Evolutionary conservation across 139 green algal genomes (phyloP), one percentile per base, ranked within the genome.

Genomic region (Penium margaritaceum): DNA sequence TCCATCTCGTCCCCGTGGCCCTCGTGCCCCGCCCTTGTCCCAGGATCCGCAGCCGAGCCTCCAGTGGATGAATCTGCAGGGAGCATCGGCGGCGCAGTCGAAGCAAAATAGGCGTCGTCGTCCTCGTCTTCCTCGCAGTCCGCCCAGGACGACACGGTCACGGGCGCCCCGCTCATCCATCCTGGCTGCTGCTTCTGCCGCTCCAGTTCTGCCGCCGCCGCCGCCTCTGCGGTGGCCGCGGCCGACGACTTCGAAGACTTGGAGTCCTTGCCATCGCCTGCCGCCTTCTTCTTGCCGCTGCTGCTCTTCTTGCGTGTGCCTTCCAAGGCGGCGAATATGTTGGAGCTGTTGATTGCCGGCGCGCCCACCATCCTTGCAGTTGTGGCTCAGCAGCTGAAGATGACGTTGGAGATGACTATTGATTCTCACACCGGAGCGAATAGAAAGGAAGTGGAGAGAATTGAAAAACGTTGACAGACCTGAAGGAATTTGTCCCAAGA

Each of bases 281-380:
- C 29, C 12, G 21, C 74, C 17, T 76, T 35, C 35, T 41, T 33
- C 51, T 76, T 76, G 24, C 60, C 76, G 39, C 12, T 67, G 6
- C 63, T 24, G 12, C 37, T 36, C 62, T 62, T 62, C 63, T 63
- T 74, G 63, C 30, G 63, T 6, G 63, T 27, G 5, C 62, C 36
- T n/a, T 63, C 69, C 9, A 78, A 63, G 9, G 71, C 71, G 35
- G 71, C 60, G 54, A 78, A 78, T 30, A 78, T 78, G 27, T 78
- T 78, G 3, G 62, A 66, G 63, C 62, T 78, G 62, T 19, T 74
- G 15, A 78, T 61, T 27, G 58, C 15, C 14, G 71, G 71, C 33
- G 32, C 39, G 36, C n/a, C n/a, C n/a, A n/a, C n/a, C n/a, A n/a
- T n/a, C n/a, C n/a, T n/a, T n/a, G n/a, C n/a, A n/a, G n/a, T n/a